These are phyloP conservation scores for Ananas comosus DNA, from an alignment of 176 grass and related monocot genomes.

Conservation along the genomic window DNA sequence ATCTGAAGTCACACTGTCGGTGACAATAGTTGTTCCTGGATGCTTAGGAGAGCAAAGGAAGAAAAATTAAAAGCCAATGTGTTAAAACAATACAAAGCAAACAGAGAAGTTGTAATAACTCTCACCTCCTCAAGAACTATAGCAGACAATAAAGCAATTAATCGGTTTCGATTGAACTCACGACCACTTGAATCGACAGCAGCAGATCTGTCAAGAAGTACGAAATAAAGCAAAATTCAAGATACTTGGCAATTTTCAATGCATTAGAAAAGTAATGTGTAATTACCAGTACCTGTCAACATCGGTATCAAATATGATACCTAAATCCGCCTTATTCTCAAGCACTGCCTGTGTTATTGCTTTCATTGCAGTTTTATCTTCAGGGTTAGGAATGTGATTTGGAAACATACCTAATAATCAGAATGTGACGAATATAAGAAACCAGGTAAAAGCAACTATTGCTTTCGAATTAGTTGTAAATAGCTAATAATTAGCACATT, in stretches of 20 bases:
- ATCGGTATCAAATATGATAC: slow-evolving; percentile 99
- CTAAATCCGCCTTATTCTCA: slow-evolving; percentile 87
- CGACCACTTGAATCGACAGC: slow-evolving; percentile 77
- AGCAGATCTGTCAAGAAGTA: slow-evolving; percentile 61
- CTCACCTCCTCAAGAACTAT: slow-evolving; percentile 93
- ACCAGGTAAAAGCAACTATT: background rate
- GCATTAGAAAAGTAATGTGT: slow-evolving; percentile 1
- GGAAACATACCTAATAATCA: slow-evolving; percentile 71
- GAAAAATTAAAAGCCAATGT: background rate
- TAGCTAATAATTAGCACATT: slow-evolving; percentile 14
- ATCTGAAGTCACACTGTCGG: slow-evolving; percentile 96
- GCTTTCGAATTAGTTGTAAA: slow-evolving; percentile 2
- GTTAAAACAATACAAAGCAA: background rate
- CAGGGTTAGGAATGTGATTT: slow-evolving; percentile 95
- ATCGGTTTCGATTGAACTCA: slow-evolving; percentile 71
- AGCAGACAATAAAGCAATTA: slow-evolving; percentile 95
- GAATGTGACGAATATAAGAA: slow-evolving; percentile 12
- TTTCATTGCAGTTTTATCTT: slow-evolving; percentile 90
- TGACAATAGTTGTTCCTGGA: slow-evolving; percentile 83
- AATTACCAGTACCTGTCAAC: slow-evolving; percentile 63
- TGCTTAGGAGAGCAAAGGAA: slow-evolving; percentile 37
- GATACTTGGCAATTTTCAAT: background rate
- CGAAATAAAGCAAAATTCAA: background rate
- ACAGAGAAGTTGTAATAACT: slow-evolving; percentile 9
- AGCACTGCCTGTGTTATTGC: slow-evolving; percentile 84